Percentiles rank a stretch among this genome's conserved stretches.
Conservation (phyloP, 345 rosid genomes). For the Brassica nigra region DNA sequence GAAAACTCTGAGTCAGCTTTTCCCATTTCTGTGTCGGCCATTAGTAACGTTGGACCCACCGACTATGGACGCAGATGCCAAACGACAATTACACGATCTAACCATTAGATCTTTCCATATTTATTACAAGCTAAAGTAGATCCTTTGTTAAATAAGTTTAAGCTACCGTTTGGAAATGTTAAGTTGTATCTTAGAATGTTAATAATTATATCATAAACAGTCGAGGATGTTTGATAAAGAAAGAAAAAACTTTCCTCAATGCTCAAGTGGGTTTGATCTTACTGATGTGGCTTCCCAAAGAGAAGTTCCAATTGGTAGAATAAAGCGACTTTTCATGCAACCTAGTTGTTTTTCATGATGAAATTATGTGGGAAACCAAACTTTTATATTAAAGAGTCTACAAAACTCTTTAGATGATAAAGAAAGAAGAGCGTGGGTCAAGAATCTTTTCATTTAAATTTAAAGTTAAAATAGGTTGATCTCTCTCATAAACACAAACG, state of each 20-base stretch:
- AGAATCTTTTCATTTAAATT: neutral
- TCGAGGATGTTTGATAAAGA: conserved; percentile 8
- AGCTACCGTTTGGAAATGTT: neutral
- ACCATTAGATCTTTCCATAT: neutral
- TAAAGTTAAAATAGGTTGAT: neutral
- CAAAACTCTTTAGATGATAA: conserved; percentile 16
- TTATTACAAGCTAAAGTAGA: neutral
- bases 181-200: neutral
- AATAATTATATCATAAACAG: neutral
- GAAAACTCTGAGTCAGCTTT: conserved; percentile 17
- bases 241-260: neutral
- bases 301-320: conserved; percentile 26
- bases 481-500: conserved; percentile 2
- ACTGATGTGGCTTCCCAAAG: conserved; percentile 21
- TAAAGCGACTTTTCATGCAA: conserved; percentile 36
- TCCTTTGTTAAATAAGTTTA: neutral
- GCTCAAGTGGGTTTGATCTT: conserved; percentile 35
- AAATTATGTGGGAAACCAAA: conserved; percentile 34
- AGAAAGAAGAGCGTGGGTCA: conserved; percentile 18
- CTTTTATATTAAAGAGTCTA: conserved; percentile 20
- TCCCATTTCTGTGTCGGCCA: conserved; percentile 37
- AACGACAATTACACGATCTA: neutral
- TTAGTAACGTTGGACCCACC: conserved; percentile 23
- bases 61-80: neutral
- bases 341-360: conserved; percentile 27